Base-by-base conservation (phyloP, 139 green algal species). In the Ulvella scutata region DNA sequence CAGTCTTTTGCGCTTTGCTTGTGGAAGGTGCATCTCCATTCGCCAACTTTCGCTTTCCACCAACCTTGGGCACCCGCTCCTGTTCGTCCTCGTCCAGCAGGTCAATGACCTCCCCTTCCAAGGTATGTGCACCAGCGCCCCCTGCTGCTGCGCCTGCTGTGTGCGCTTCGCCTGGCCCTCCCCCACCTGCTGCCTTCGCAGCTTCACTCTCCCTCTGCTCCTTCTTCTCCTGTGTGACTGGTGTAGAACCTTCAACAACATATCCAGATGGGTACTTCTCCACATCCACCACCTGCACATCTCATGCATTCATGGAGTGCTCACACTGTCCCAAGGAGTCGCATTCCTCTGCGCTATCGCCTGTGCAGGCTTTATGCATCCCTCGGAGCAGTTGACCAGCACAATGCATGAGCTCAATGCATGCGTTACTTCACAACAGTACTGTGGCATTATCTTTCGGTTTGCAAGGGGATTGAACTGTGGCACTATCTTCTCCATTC, bases 191-290 rank as follows among this genome's bases (percentile, higher is more conserved):
- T 2, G 72, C 29, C n/a, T 26, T 43, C 7, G 31, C 60, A 10
- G 34, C 62, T n/a, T 26, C 0, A 7, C 59, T 28, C 13, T 67
- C 43, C 61, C 51, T 17, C 37, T 78, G 26, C 28, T 37, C 43
- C 43, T 77, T 51, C 3, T 23, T 26, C 17, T 40, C 29, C 21
- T 36, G 4, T 31, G 62, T 79, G 17, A 37, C 60, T 3, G 75
- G 82, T 38, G 84, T 28, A 2, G 72, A 35, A 13, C 84, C 88
- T 33, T 81, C 61, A 37, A 92, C 60, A n/a, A 80, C 61, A 72
- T 88, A 93, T 17, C 80, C 80, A 33, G 90, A 87, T 2, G 88
- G 86, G 20, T 84, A 39, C 37, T 85, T 43, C 75, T 89, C 84
- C 67, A 86, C 82, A 6, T 88, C 78, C 72, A 81, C 80, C 20